Evolutionary conservation across 2,329 filamentous ascomycete genomes (phyloP).

Genomic region (Alternaria angustiovoidea): DNA sequence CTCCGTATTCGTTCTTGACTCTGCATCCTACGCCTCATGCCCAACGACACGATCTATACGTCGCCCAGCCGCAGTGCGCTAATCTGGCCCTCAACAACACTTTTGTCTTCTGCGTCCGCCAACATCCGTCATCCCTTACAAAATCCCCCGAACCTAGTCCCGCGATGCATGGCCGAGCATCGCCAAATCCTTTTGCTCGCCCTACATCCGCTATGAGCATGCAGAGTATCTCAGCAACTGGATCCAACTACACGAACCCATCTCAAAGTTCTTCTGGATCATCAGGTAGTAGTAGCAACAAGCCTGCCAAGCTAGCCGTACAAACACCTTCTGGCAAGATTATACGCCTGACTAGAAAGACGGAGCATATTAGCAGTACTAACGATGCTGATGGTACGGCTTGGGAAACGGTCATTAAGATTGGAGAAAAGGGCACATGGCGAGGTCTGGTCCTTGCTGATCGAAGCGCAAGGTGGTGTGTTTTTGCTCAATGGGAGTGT

Average conservation of each 20-base stretch:
- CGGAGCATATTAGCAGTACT: conserved; percentile 65
- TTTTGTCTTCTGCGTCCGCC: conserved; percentile 94
- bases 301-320: conserved; percentile 94
- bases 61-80: conserved; percentile 93
- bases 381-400: conserved; percentile 75
- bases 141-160: conserved; percentile 46
- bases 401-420: conserved; percentile 93
- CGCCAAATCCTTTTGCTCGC: conserved; percentile 62
- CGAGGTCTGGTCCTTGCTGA: conserved; percentile 83
- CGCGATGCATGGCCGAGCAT: conserved; percentile 55
- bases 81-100: conserved; percentile 93
- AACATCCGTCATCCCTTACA: conserved; percentile 76
- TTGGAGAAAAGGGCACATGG: conserved; percentile 82
- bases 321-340: conserved; percentile 96
- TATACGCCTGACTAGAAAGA: conserved; percentile 83
- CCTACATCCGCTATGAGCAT: conserved; percentile 68
- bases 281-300: conserved; percentile 66
- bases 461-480: conserved; percentile 84
- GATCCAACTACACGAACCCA: conserved; percentile 62
- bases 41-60: conserved; percentile 96
- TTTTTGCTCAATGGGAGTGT: conserved; percentile 82
- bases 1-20: conserved; percentile 89
- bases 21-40: conserved; percentile 96
- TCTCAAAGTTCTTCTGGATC: conserved; percentile 66
- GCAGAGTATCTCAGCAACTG: conserved; percentile 63